phyloP scores from a whole-genome alignment of 2,329 filamentous ascomycete genomes.

The Pseudogymnoascus sp. region DNA sequence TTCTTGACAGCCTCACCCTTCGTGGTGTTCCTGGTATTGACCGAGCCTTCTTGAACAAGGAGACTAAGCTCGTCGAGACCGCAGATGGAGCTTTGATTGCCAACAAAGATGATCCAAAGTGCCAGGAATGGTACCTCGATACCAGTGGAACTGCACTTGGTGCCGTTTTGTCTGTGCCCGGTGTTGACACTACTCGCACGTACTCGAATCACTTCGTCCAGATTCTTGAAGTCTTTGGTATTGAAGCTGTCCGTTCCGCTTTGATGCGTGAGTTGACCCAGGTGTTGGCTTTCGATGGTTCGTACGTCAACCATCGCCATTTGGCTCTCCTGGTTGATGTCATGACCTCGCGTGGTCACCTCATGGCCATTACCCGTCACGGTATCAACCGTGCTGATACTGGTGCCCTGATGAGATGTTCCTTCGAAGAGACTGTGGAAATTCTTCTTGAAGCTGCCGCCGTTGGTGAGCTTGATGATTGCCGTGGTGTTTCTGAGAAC shows the following conservation, averaged over 20 bases:
- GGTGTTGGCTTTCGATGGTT: slow-evolving; percentile 96
- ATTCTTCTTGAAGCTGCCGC: slow-evolving; percentile 94
- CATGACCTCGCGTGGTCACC: slow-evolving; percentile 89
- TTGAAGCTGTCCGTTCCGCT: slow-evolving; percentile 83
- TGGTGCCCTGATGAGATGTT: slow-evolving; percentile 97
- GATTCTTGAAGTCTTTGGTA: slow-evolving; percentile 88
- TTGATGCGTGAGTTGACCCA: slow-evolving; percentile 82
- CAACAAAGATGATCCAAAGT: slow-evolving; percentile 63
- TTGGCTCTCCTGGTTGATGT: slow-evolving; percentile 91
- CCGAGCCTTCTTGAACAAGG: slow-evolving; percentile 85
- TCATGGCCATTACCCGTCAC: slow-evolving; percentile 95
- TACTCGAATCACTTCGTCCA: slow-evolving; percentile 96
- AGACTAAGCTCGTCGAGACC: slow-evolving; percentile 57
- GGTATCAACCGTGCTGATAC: slow-evolving; percentile 98
- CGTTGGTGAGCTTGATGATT: slow-evolving; percentile 92
- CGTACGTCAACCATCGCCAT: slow-evolving; percentile 98
- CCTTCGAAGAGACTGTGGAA: slow-evolving; percentile 98
- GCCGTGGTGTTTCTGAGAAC: slow-evolving; percentile 96
- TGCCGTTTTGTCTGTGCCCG: slow-evolving; percentile 75
- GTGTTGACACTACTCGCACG: slow-evolving; percentile 77
- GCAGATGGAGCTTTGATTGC: slow-evolving; percentile 66
- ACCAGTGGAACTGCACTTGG: slow-evolving; percentile 84
- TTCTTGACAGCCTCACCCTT: slow-evolving; percentile 83
- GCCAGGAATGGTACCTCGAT: slow-evolving; percentile 92
- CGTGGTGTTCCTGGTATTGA: slow-evolving; percentile 86